Evolutionary conservation across 192 early-diverging fungal species (phyloP).

Genomic region (Dissophora globulifera): DNA sequence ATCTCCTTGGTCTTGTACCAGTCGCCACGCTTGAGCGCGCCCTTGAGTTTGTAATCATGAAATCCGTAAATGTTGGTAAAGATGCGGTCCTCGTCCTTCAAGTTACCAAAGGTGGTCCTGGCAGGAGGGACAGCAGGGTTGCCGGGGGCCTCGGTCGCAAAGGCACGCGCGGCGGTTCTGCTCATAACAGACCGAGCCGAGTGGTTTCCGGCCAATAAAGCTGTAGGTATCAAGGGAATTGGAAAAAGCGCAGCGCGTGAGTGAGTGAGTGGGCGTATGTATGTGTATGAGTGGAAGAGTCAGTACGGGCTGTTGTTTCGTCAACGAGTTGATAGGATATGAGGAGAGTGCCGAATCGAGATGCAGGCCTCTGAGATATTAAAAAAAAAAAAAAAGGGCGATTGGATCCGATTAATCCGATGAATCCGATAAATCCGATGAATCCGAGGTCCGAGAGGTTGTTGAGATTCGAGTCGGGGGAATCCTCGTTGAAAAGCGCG

Average conservation of each 20-base stretch:
- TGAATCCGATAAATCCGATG: constrained; percentile 6
- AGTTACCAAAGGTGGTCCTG: constrained; percentile 69
- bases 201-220: constrained; percentile 32
- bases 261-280: too few relatives aligned
- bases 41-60: constrained; percentile 91
- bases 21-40: constrained; percentile 94
- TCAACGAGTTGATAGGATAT: too few relatives aligned
- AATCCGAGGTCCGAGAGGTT: constrained; percentile 1
- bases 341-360: not conserved
- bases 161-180: constrained; percentile 40
- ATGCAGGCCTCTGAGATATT: not conserved
- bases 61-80: constrained; percentile 97
- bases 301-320: too few relatives aligned
- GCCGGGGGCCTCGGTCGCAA: constrained; percentile 43
- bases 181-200: constrained; percentile 49
- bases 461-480: too few relatives aligned
- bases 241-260: not conserved
- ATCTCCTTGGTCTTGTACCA: constrained; percentile 99
- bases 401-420: constrained; percentile 1
- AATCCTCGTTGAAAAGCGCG: too few relatives aligned
- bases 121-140: constrained; percentile 48
- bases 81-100: constrained; percentile 95
- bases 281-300: not conserved
- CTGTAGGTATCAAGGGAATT: constrained; percentile 23
- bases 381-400: not conserved